Evolutionary conservation across 345 rosid genomes (phyloP).

Genomic region (Clausena lansium): DNA sequence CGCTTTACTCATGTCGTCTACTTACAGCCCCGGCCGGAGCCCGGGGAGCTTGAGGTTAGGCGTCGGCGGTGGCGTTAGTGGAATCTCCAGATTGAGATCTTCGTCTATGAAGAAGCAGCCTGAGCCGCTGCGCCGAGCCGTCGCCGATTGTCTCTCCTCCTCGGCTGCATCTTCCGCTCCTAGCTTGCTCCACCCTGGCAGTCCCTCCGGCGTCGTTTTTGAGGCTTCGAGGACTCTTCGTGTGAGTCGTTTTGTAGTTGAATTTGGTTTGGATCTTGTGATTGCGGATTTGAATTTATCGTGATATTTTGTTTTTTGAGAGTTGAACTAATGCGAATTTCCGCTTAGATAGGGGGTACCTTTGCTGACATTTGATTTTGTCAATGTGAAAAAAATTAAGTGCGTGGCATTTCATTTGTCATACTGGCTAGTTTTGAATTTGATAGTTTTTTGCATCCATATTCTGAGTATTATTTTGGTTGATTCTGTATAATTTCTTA

Average conservation of each 20-base stretch:
- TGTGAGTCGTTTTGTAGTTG: conserved; percentile 45
- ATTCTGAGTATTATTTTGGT: background rate
- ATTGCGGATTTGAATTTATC: conserved; percentile 14
- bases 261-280: conserved; percentile 38
- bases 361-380: background rate
- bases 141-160: conserved; percentile 75
- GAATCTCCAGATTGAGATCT: conserved; percentile 81
- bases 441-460: background rate
- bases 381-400: background rate
- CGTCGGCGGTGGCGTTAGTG: conserved; percentile 27
- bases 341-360: background rate
- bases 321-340: background rate
- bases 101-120: conserved; percentile 81
- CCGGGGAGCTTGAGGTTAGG: conserved; percentile 63
- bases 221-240: conserved; percentile 97
- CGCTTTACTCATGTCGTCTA: conserved; percentile 40
- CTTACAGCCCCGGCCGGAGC: conserved; percentile 63
- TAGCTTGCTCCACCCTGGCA: conserved; percentile 51
- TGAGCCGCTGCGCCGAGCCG: conserved; percentile 91
- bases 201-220: conserved; percentile 46
- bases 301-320: background rate
- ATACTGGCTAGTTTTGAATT: background rate
- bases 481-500: background rate
- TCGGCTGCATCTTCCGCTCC: conserved; percentile 47
- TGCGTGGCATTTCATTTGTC: background rate